Evolutionary conservation across 192 early-diverging fungal genomes (phyloP), one percentile per base, ranked within the genome.

Genomic region (Phlyctochytrium planicorne): DNA sequence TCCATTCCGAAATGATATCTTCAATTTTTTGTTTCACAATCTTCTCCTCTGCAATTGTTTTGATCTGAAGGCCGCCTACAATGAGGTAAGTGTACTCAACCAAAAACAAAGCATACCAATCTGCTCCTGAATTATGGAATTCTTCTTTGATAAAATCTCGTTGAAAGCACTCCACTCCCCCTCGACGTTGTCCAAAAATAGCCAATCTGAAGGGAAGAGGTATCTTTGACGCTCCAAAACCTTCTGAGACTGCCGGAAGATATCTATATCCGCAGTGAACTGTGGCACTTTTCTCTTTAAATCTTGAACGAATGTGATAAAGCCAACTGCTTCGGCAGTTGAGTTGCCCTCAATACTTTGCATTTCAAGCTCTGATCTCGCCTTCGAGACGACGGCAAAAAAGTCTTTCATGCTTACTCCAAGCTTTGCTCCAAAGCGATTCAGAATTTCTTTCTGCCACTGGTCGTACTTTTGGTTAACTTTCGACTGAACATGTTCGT

Each of bases 81-180:
- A 0, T 10, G 17, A 60, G 57, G 34, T 63, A 30, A 34, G 34
- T 24, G 60, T 59, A 23, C 12, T n/a, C 35, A 61, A 59, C 53
- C 50, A 65, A 57, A 59, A n/a, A n/a, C 70, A 67, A 57, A 6
- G 67, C 74, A 76, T 67, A 88, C 85, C 87, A 73, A 95, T 89
- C 73, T 98, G 98, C 61, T 97, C 92, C 67, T 96, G 91, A 67
- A 99, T 96, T 40, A 88, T 84, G 59, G 89, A 88, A 71, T 91
- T 90, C 87, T 98, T 97, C 73, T 91, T 84, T 57, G 79, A 81
- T 34, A 98, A 72, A 62, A 99, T 97, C 79, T 97, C 92, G 72
- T 91, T 94, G 62, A 98, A 96, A 1, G 96, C 91, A 71, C 90
- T 91, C 94, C 96, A 98, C 77, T 98, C 98, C 70, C 96, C 95